Base-by-base conservation (phyloP, 495 filamentous ascomycete species). In the Oleoguttula mirabilis region DNA sequence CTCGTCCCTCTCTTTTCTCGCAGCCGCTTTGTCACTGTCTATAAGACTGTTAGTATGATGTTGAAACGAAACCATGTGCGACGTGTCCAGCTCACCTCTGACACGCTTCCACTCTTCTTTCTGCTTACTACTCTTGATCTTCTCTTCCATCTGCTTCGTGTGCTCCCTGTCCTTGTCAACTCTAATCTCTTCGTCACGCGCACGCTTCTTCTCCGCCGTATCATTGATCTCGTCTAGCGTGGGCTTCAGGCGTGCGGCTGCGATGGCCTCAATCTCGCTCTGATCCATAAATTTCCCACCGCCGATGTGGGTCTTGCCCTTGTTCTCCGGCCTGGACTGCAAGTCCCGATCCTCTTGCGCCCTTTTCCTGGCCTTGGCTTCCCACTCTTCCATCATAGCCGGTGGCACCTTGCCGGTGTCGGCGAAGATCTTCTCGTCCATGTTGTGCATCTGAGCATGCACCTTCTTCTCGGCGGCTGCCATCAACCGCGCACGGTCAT, bases 171-270 rank as follows among this genome's bases (percentile, higher is more conserved):
- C 61, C 43, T 79, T 72, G 17, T 76, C 59, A 10, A 69, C 48
- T 17, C 30, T 45, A 23, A 33, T 16, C 50, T 78, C 77, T 25
- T 73, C 54, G 33, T 80, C 74, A 40, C 69, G 61, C 10, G 75
- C 76, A 28, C 68, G 67, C 52, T 82, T 76, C 35, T 65, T 64
- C 54, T 88, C 82, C 0, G 80, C 79, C 23, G 73, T 77, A 15
- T 79, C 77, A 36, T 77, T 76, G 27, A 98, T 92, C 50, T 94
- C 84, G 54, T 95, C 82, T n/a, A 98, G 59, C 0, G 90, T 74
- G 14, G 90, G 90, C 59, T 85, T 82, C n/a, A 98, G 70, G 52
- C 80, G 77, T 23, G 71, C 70, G 8, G 74, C 73, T 0, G 90
- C 90, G 47, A 95, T 77, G 10, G 72, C 75, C 41, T 95, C 80